Percentiles rank a stretch among this genome's conserved stretches.
phyloP scores from a whole-genome alignment of 805 yeast species.

The Teunomyces kruisii region DNA sequence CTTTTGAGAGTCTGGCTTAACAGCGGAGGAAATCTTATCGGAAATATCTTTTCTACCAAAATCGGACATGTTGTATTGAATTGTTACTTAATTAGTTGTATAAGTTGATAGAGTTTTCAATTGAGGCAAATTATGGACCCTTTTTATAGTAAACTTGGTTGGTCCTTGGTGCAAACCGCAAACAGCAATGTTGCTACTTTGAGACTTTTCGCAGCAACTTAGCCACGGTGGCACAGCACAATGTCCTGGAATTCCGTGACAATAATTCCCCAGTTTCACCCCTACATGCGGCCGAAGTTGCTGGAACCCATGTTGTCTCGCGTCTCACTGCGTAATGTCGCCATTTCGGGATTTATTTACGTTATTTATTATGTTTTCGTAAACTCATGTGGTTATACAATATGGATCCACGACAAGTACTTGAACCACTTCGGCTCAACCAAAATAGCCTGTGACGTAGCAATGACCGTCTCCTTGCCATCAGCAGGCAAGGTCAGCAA shows the following conservation, averaged over 20 bases:
- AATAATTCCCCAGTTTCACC: not conserved
- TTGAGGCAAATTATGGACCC: not conserved
- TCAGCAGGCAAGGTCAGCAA: slow-evolving; percentile 50
- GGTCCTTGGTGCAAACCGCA: not conserved
- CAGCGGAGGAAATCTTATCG: slow-evolving; percentile 37
- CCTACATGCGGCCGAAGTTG: too few relatives aligned
- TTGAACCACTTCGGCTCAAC: slow-evolving; percentile 91
- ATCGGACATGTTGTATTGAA: slow-evolving; percentile 35
- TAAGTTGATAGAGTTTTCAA: not conserved
- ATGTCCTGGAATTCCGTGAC: not conserved
- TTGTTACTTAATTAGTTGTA: not conserved
- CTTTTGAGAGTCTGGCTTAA: slow-evolving; percentile 45
- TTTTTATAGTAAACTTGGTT: not conserved
- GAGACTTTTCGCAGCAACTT: not conserved
- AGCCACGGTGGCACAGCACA: not conserved
- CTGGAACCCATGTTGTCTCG: too few relatives aligned
- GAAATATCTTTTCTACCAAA: slow-evolving; percentile 42
- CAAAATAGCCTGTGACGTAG: slow-evolving; percentile 65
- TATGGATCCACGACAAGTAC: slow-evolving; percentile 48
- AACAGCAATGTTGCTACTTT: too few relatives aligned
- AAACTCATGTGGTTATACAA: not conserved
- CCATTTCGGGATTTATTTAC: too few relatives aligned
- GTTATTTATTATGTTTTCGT: too few relatives aligned
- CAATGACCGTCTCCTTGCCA: slow-evolving; percentile 33
- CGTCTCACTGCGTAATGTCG: too few relatives aligned